These are phyloP conservation scores for Eutypella sp. DNA, from an alignment of 2,329 filamentous ascomycete species.

Conservation along the genomic window DNA sequence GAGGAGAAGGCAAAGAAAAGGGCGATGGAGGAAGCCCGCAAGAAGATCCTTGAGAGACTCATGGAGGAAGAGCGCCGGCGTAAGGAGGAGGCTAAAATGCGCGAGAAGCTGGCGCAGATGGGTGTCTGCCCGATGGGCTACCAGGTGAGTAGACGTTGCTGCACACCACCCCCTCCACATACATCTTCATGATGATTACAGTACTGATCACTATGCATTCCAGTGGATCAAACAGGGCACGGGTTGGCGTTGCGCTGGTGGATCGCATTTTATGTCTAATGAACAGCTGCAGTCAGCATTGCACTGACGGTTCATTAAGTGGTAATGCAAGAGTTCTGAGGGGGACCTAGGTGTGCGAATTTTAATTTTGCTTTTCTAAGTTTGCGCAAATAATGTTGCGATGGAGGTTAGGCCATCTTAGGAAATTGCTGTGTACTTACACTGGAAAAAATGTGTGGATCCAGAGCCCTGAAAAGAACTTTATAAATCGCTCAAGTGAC, in stretches of 20 bases:
- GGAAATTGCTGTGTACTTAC: too few species aligned
- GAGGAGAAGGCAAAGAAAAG: constrained; percentile 23
- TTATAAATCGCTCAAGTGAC: too few species aligned
- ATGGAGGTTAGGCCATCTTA: too few species aligned
- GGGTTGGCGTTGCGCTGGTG: constrained; percentile 17
- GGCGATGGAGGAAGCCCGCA: constrained; percentile 10
- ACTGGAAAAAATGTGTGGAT: too few species aligned
- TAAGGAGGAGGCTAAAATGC: constrained; percentile 34
- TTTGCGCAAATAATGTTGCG: too few species aligned
- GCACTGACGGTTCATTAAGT: too few species aligned
- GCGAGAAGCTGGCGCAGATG: constrained; percentile 44
- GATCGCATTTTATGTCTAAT: constrained; percentile 13
- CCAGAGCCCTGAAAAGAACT: too few species aligned
- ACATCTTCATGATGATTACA: not conserved
- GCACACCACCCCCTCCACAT: not conserved
- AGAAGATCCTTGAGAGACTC: constrained; percentile 32
- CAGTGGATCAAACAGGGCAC: constrained; percentile 15
- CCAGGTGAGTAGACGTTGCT: constrained; percentile 1
- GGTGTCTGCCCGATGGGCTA: constrained; percentile 55
- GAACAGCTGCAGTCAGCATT: not conserved
- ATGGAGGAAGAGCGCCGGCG: constrained; percentile 34
- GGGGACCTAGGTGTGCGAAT: too few species aligned
- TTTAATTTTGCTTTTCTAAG: too few species aligned
- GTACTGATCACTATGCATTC: not conserved
- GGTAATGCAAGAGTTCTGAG: too few species aligned